phyloP scores from a whole-genome alignment of 176 grass and related monocot genomes.

The Triticum monococcum region DNA sequence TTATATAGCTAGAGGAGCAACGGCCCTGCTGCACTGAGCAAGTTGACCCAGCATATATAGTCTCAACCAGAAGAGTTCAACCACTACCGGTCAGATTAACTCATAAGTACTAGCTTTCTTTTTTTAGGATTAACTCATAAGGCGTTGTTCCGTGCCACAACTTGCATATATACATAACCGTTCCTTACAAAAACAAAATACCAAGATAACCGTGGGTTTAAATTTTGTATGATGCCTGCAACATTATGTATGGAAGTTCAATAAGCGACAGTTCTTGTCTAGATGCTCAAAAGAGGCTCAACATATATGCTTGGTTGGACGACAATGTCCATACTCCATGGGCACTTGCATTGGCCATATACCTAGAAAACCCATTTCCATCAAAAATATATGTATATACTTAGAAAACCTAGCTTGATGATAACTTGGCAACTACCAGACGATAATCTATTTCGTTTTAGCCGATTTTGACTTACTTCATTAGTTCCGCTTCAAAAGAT shows the following conservation, averaged over 20 bases:
- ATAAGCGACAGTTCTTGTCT: not conserved
- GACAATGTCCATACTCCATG: no score
- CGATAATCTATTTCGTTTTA: not conserved
- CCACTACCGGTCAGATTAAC: conserved; percentile 15
- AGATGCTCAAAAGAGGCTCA: not conserved
- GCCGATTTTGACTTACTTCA: no score
- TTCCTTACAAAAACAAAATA: not conserved
- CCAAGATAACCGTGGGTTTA: not conserved
- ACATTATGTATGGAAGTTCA: not conserved
- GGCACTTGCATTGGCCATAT: not conserved
- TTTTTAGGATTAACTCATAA: no score
- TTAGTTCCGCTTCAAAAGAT: no score
- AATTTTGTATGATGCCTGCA: not conserved
- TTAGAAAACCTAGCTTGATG: not conserved
- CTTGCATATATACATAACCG: not conserved
- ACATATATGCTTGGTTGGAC: not conserved
- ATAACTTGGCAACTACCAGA: conserved; percentile 24
- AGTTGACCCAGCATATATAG: conserved; percentile 27
- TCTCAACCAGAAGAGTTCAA: conserved; percentile 12
- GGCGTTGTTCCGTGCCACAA: not conserved
- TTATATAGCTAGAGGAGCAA: conserved; percentile 3
- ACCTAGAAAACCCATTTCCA: not conserved
- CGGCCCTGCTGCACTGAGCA: not conserved
- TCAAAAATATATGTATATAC: not conserved
- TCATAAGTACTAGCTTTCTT: not conserved